Evolutionary conservation across 2,329 filamentous ascomycete genomes (phyloP).

Genomic region (Colletotrichum salicis): DNA sequence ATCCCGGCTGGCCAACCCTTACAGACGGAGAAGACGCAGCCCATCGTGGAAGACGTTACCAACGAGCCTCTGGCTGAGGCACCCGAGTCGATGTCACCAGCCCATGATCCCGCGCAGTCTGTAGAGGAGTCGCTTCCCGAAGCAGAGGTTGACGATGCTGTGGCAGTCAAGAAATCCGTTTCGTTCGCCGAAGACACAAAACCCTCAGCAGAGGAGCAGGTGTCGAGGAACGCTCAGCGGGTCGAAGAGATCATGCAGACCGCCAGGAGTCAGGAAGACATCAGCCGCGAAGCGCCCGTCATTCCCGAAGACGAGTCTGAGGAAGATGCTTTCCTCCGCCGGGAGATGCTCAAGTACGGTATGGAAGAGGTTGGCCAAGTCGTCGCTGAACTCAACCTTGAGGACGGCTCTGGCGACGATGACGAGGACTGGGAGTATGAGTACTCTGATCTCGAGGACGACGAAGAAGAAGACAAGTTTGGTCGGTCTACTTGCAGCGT

Average conservation of each 20-base stretch:
- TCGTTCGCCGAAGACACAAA: slow-evolving; percentile 73
- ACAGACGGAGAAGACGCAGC: background rate
- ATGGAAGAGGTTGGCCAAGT: slow-evolving; percentile 90
- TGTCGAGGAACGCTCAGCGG: slow-evolving; percentile 55
- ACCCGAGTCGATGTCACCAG: background rate
- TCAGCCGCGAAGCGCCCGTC: slow-evolving; percentile 60
- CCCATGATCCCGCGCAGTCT: background rate
- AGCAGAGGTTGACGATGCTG: slow-evolving; percentile 1
- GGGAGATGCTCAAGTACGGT: slow-evolving; percentile 91
- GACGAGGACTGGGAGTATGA: slow-evolving; percentile 62
- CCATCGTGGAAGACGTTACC: slow-evolving; percentile 35
- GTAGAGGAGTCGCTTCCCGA: background rate
- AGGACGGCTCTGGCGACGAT: slow-evolving; percentile 70
- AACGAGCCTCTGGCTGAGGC: slow-evolving; percentile 6
- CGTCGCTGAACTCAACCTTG: slow-evolving; percentile 89
- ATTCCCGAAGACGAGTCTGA: slow-evolving; percentile 79
- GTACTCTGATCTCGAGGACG: slow-evolving; percentile 58
- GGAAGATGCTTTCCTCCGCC: slow-evolving; percentile 82
- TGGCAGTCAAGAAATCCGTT: slow-evolving; percentile 65
- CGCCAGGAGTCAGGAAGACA: slow-evolving; percentile 64
- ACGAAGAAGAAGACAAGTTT: slow-evolving; percentile 80
- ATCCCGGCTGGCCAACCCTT: slow-evolving; percentile 42
- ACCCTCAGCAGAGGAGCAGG: slow-evolving; percentile 50
- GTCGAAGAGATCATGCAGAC: slow-evolving; percentile 67
- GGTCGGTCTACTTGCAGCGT: slow-evolving; percentile 77